phyloP scores from a whole-genome alignment of 208 protist species.

The Borovskyia barvae region DNA sequence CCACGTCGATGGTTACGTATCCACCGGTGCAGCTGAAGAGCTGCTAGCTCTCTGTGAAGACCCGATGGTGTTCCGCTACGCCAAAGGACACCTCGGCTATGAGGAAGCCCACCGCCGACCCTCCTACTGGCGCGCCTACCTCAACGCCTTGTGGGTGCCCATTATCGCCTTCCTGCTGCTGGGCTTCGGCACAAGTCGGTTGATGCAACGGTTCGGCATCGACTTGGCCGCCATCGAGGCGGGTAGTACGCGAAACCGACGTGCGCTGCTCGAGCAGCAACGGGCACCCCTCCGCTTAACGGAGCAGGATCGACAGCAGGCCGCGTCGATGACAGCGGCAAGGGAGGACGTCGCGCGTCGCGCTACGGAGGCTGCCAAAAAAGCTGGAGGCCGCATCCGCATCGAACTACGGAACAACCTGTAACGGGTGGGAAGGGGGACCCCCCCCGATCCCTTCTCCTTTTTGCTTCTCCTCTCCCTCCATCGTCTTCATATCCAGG shows the following conservation, averaged over 20 bases:
- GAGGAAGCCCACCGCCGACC: slow-evolving; percentile 32
- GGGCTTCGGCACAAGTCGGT: slow-evolving; percentile 19
- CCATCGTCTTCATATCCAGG: background rate
- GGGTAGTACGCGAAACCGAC: slow-evolving; percentile 4
- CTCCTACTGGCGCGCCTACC: slow-evolving; percentile 18
- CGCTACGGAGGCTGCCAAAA: slow-evolving; percentile 23
- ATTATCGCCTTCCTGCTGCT: slow-evolving; percentile 28
- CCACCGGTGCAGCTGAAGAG: slow-evolving; percentile 33
- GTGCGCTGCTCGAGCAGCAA: slow-evolving; percentile 11
- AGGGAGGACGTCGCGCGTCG: slow-evolving; percentile 12
- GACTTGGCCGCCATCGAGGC: background rate
- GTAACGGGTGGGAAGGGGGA: no score
- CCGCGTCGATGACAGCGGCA: slow-evolving; percentile 1
- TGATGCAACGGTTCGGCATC: slow-evolving; percentile 13
- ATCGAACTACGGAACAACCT: slow-evolving; percentile 17
- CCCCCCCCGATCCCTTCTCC: background rate
- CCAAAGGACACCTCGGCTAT: slow-evolving; percentile 61
- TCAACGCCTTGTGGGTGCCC: slow-evolving; percentile 38
- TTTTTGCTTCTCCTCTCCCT: slow-evolving; percentile 2
- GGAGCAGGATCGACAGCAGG: background rate
- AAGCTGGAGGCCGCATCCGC: slow-evolving; percentile 25
- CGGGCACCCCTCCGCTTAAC: background rate
- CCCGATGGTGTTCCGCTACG: slow-evolving; percentile 35
- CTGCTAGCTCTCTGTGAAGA: slow-evolving; percentile 56
- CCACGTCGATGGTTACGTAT: slow-evolving; percentile 45